Percentiles rank a stretch among this genome's conserved stretches.
phyloP scores from a whole-genome alignment of 257 asterid genomes.

The Catharanthus roseus region DNA sequence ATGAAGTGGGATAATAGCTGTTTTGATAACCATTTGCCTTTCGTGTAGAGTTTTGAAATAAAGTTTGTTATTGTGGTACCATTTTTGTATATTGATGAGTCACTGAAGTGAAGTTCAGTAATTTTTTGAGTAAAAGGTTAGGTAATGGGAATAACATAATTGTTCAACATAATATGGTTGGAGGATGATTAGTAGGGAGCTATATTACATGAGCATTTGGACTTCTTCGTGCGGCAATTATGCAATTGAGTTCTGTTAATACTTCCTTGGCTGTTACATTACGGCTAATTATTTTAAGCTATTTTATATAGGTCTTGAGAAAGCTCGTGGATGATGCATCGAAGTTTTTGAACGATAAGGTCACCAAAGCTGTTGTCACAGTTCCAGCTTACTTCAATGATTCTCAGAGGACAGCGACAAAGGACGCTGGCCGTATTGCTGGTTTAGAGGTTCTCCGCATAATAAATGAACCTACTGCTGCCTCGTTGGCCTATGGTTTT shows the following conservation, averaged over 20 bases:
- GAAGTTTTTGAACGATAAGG: slow-evolving; percentile 82
- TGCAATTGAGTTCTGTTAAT: neutral
- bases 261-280: neutral
- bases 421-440: slow-evolving; percentile 93
- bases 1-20: no score
- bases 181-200: neutral
- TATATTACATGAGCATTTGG: neutral
- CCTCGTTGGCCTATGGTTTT: slow-evolving; percentile 87
- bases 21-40: neutral
- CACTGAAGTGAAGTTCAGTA: neutral
- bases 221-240: neutral
- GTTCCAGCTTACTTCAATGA: slow-evolving; percentile 94
- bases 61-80: neutral
- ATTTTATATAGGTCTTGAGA: slow-evolving; percentile 59
- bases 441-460: slow-evolving; percentile 86
- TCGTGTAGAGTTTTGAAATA: neutral
- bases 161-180: no score
- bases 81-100: neutral
- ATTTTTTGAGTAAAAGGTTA: neutral
- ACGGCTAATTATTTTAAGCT: neutral
- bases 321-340: slow-evolving; percentile 98
- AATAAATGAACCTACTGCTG: slow-evolving; percentile 90
- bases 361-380: slow-evolving; percentile 88
- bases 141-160: neutral
- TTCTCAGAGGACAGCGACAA: slow-evolving; percentile 91